These are phyloP conservation scores for Camellia japonica DNA, from an alignment of 148 eudicot species.

Conservation along the genomic window DNA sequence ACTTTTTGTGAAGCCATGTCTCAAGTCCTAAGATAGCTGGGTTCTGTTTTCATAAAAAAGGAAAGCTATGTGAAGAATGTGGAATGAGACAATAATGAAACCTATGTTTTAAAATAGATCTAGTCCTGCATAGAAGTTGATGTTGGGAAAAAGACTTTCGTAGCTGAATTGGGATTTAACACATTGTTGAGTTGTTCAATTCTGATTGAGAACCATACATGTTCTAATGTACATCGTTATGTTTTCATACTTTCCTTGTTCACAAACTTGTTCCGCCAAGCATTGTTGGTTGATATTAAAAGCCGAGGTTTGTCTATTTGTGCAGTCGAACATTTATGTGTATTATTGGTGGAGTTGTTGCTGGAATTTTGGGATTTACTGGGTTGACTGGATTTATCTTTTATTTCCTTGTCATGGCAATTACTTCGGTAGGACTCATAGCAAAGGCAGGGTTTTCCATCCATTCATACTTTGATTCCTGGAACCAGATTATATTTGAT, in stretches of 20 bases:
- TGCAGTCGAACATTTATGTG: slow-evolving; percentile 96
- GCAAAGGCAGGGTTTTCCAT: slow-evolving; percentile 84
- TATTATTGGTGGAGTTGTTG: slow-evolving; percentile 85
- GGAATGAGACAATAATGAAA: too few relatives aligned
- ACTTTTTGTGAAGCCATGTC: too few relatives aligned
- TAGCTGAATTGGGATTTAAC: too few relatives aligned
- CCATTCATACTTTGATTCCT: slow-evolving; percentile 80
- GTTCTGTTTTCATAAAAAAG: too few relatives aligned
- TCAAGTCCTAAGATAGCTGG: too few relatives aligned
- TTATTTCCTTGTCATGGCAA: slow-evolving; percentile 80
- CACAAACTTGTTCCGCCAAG: background rate
- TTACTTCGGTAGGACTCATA: slow-evolving; percentile 77
- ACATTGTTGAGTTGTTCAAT: too few relatives aligned
- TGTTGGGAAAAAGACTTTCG: too few relatives aligned
- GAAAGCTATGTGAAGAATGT: too few relatives aligned
- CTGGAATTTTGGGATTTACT: slow-evolving; percentile 79
- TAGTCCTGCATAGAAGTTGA: too few relatives aligned
- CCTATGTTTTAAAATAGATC: too few relatives aligned
- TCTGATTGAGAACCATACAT: background rate
- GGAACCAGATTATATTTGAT: slow-evolving; percentile 79
- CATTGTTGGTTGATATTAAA: background rate
- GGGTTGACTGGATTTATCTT: slow-evolving; percentile 81
- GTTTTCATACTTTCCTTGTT: background rate
- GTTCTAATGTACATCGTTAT: background rate
- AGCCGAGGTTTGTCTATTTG: slow-evolving; percentile 6